These are phyloP conservation scores for Cyclanthera cordifolia DNA, from an alignment of 306 rosid genomes.

Conservation along the genomic window DNA sequence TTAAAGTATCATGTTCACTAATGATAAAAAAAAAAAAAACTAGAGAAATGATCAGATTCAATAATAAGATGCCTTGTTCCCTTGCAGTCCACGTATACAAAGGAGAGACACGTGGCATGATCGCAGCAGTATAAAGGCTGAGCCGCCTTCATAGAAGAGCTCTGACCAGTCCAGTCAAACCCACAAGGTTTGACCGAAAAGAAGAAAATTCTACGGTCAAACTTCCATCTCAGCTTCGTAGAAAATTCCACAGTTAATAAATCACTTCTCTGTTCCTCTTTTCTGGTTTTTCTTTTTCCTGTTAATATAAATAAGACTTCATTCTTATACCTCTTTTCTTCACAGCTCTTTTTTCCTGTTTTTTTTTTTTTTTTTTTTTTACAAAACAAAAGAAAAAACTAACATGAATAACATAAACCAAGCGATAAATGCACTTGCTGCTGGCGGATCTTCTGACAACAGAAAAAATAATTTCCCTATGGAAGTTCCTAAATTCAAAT, in stretches of 20 bases:
- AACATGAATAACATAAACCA: slow-evolving; percentile 26
- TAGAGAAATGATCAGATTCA: neutral
- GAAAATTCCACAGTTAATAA: slow-evolving; percentile 22
- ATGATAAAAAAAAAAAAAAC: neutral
- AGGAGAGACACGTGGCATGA: neutral
- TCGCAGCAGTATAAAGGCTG: neutral
- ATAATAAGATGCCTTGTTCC: neutral
- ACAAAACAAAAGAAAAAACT: neutral
- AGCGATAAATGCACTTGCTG: slow-evolving; percentile 6
- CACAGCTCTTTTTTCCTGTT: slow-evolving; percentile 29
- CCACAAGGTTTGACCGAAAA: slow-evolving; percentile 62
- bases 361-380: slow-evolving; percentile 37
- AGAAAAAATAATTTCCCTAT: slow-evolving; percentile 13
- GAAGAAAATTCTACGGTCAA: slow-evolving; percentile 64
- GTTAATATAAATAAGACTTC: slow-evolving; percentile 1
- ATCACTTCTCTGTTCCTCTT: neutral
- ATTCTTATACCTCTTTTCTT: slow-evolving; percentile 3
- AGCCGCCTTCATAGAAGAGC: slow-evolving; percentile 15
- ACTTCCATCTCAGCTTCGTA: slow-evolving; percentile 39
- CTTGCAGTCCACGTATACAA: neutral
- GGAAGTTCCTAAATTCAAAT: slow-evolving; percentile 51
- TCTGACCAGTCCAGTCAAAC: slow-evolving; percentile 60
- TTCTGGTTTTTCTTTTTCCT: neutral
- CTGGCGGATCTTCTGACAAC: slow-evolving; percentile 33
- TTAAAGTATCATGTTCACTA: neutral